Evolutionary conservation across 2,329 filamentous ascomycete species (phyloP).

Genomic region (Seiridium unicorne): DNA sequence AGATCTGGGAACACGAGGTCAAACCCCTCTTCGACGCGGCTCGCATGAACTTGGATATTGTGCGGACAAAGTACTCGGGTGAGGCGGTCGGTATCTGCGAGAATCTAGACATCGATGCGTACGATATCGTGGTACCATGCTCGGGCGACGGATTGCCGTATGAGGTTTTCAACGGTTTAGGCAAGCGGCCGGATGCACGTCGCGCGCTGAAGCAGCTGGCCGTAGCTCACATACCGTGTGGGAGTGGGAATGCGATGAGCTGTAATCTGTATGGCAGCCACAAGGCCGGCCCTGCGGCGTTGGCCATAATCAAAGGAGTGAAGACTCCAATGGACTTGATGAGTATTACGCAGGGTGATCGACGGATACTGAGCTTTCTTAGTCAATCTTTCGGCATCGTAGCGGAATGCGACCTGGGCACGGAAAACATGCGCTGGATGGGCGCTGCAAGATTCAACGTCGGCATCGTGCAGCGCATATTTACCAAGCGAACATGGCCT

Average conservation of each 20-base stretch:
- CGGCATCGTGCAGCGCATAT: conserved; percentile 75
- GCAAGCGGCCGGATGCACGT: conserved; percentile 70
- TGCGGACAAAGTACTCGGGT: conserved; percentile 68
- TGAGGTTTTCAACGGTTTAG: conserved; percentile 93
- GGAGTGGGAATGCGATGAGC: conserved; percentile 91
- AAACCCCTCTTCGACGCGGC: conserved; percentile 83
- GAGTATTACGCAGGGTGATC: conserved; percentile 79
- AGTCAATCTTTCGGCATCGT: conserved; percentile 89
- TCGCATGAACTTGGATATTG: conserved; percentile 71
- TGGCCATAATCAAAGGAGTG: conserved; percentile 84
- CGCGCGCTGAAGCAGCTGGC: conserved; percentile 75
- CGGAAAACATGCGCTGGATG: conserved; percentile 92
- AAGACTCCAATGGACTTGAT: conserved; percentile 82
- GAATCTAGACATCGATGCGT: conserved; percentile 73
- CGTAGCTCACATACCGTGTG: conserved; percentile 85
- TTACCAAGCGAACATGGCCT: conserved; percentile 78
- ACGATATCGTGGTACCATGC: conserved; percentile 83
- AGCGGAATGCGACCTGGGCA: conserved; percentile 85
- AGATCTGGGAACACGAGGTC: conserved; percentile 71
- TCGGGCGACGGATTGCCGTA: conserved; percentile 91
- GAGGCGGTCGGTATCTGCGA: conserved; percentile 78
- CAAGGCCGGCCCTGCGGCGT: conserved; percentile 70
- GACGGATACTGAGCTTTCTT: conserved; percentile 78
- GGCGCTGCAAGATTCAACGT: conserved; percentile 80
- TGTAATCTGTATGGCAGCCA: conserved; percentile 85